phyloP scores from a whole-genome alignment of 768 basidiomycete species.

The Pulveroboletus frians region DNA sequence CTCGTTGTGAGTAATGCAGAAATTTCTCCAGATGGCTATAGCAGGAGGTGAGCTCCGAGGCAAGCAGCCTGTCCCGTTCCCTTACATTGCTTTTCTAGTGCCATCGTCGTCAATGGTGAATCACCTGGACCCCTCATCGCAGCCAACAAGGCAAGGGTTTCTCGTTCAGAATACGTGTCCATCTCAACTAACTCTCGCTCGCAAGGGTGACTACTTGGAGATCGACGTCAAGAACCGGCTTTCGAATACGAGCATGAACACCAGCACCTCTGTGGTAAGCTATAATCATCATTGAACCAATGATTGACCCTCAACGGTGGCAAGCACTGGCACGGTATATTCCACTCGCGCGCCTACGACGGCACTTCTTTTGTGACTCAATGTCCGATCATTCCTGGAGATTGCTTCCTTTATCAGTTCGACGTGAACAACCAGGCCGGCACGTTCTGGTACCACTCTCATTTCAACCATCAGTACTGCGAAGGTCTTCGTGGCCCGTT shows the following conservation, averaged over 20 bases:
- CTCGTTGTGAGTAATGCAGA: constrained; percentile 36
- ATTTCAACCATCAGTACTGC: constrained; percentile 48
- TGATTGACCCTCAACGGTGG: neutral
- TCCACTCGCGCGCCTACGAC: constrained; percentile 40
- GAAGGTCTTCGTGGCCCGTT: constrained; percentile 49
- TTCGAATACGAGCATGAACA: constrained; percentile 34
- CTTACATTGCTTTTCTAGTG: constrained; percentile 16
- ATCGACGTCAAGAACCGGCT: constrained; percentile 40
- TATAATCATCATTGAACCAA: neutral
- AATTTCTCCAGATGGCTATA: constrained; percentile 42
- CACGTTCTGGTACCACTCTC: constrained; percentile 48
- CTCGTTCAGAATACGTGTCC: neutral
- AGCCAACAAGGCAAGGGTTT: constrained; percentile 32
- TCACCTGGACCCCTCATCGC: constrained; percentile 39
- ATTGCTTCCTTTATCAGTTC: constrained; percentile 39
- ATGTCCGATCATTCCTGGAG: constrained; percentile 38
- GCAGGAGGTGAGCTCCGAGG: constrained; percentile 21
- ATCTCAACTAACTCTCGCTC: neutral
- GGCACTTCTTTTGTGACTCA: constrained; percentile 45
- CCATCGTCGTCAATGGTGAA: constrained; percentile 38
- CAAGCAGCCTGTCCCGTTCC: neutral
- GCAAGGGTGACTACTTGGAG: constrained; percentile 36
- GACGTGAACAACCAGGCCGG: constrained; percentile 23
- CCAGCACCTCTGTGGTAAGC: constrained; percentile 39
- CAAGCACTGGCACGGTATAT: constrained; percentile 46